phyloP scores from a whole-genome alignment of 345 rosid species.

The sweet orange (Citrus sinensis) region DVS_A1.0 CM039165.1:35059501-35060000 shows the following conservation, averaged over 20 bases:
- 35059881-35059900: not conserved
- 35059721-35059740: conserved; percentile 87
- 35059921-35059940: not conserved
- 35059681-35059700: conserved; percentile 94
- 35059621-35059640: not conserved
- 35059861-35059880: not conserved
- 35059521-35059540: conserved; percentile 88
- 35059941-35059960: not conserved
- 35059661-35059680: conserved; percentile 4
- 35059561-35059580: conserved; percentile 6
- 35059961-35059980: conserved; percentile 48
- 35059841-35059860: conserved; percentile 29
- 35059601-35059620: not conserved
- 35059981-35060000: conserved; percentile 96
- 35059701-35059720: conserved; percentile 82
- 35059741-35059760: conserved; percentile 92
- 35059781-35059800: conserved; percentile 84
- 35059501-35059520: conserved; percentile 97
- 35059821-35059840: conserved; percentile 92
- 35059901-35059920: not conserved
- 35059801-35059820: conserved; percentile 72
- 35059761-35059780: conserved; percentile 90
- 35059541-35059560: conserved; percentile 99
- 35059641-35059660: not conserved
- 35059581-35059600: not conserved